phyloP scores from a whole-genome alignment of 1,139 yeast species.

The Geotrichum histeridarum region DNA sequence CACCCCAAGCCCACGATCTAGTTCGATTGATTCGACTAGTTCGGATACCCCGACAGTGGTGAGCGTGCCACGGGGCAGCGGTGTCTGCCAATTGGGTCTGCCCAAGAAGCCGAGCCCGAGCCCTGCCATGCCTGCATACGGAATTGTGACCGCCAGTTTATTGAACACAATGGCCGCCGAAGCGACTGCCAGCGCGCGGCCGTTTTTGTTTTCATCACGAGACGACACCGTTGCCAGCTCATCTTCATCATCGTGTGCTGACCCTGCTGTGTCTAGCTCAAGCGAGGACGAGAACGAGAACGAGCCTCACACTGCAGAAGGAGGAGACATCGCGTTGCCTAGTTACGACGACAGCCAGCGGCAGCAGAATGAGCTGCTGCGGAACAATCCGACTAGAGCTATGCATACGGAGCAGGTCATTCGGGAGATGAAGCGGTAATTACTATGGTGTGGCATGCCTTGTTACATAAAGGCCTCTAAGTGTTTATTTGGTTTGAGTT shows the following conservation, averaged over 20 bases:
- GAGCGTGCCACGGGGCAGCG: too few relatives aligned
- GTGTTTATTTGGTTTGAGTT: too few relatives aligned
- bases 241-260: not conserved
- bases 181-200: conserved; percentile 15
- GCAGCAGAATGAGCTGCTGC: conserved; percentile 18
- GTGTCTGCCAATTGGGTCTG: too few relatives aligned
- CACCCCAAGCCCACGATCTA: too few relatives aligned
- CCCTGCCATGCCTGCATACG: not conserved
- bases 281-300: not conserved
- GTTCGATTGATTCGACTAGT: too few relatives aligned
- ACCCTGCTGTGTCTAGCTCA: not conserved
- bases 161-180: conserved; percentile 14
- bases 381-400: conserved; percentile 14
- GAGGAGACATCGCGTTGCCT: conserved; percentile 11
- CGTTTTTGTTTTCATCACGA: conserved; percentile 5
- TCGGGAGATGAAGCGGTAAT: conserved; percentile 14
- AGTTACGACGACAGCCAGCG: conserved; percentile 21
- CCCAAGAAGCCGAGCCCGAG: too few relatives aligned
- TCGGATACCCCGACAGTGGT: too few relatives aligned
- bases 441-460: too few relatives aligned
- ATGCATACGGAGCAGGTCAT: conserved; percentile 12
- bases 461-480: too few relatives aligned
- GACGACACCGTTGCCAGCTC: too few relatives aligned
- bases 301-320: not conserved
- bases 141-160: conserved; percentile 17